Conservation (phyloP, 1,284 basidiomycete genomes). For the Meira miltonrushii region DNA sequence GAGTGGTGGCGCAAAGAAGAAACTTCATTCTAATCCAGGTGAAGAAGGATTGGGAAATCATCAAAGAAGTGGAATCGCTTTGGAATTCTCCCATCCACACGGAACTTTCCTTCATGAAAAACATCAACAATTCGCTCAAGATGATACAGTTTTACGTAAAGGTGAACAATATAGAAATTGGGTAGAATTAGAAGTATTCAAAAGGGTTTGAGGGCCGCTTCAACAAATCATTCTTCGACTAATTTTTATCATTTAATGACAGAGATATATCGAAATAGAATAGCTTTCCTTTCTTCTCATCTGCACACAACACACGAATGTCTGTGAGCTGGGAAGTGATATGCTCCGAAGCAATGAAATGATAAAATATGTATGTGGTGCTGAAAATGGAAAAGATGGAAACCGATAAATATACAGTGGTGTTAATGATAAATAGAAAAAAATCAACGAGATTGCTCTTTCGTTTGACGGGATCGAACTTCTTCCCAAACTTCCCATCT, state of each 20-base stretch:
- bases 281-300: no score
- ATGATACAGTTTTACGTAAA: conserved; percentile 31
- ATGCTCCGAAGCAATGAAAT: no score
- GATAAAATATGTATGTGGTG: no score
- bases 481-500: conserved; percentile 43
- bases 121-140: conserved; percentile 17
- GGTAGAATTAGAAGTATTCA: conserved; percentile 20
- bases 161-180: conserved; percentile 32
- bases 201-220: conserved; percentile 1
- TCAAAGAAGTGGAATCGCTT: conserved; percentile 25
- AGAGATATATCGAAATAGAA: no score
- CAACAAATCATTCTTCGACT: no score
- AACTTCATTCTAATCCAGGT: conserved; percentile 3
- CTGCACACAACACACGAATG: no score
- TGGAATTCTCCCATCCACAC: conserved; percentile 47
- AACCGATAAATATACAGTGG: not conserved
- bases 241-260: no score
- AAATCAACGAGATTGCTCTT: not conserved
- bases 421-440: not conserved
- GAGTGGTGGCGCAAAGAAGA: not conserved
- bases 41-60: conserved; percentile 23
- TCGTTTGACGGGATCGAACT: conserved; percentile 28
- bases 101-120: conserved; percentile 30
- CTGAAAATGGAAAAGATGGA: no score
- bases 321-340: no score